Percentiles rank a stretch among this genome's conserved stretches.
Evolutionary conservation across 2,329 filamentous ascomycete genomes (phyloP).

Genomic region (Calonectria pseudoturangicola): DNA sequence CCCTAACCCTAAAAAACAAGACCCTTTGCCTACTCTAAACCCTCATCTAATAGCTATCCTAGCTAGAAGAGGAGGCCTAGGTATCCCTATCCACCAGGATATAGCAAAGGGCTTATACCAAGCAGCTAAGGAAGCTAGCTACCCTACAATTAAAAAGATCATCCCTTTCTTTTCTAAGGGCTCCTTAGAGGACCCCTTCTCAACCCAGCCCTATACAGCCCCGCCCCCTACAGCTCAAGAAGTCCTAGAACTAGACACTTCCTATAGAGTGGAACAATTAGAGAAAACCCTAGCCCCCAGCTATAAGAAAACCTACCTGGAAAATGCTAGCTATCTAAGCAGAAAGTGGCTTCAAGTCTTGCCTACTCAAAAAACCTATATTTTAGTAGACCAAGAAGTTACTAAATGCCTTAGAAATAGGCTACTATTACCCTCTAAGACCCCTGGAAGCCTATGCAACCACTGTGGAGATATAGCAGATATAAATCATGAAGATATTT

Average conservation of each 20-base stretch:
- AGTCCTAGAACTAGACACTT: neutral
- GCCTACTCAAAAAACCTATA: neutral
- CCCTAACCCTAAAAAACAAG: neutral
- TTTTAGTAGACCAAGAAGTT: neutral
- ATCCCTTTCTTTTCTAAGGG: neutral
- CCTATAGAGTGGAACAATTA: neutral
- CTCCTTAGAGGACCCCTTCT: conserved; percentile 2
- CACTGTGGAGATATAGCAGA: neutral
- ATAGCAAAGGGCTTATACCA: neutral
- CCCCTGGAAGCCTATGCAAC: neutral
- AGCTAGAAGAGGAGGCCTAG: neutral
- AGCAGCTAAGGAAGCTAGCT: neutral
- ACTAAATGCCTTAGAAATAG: conserved; percentile 5
- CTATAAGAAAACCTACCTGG: neutral
- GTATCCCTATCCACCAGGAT: neutral
- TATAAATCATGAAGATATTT: conserved; percentile 9
- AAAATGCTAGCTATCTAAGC: conserved; percentile 6
- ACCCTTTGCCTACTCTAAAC: neutral
- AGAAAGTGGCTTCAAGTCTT: conserved; percentile 2
- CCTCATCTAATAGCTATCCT: neutral
- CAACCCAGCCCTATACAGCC: neutral
- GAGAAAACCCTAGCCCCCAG: neutral
- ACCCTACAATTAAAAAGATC: neutral
- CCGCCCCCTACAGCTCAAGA: neutral
- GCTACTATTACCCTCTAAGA: neutral